Percentiles rank a stretch among this genome's conserved stretches.
phyloP scores from a whole-genome alignment of 352 stramenopile species.

The Phytophthora niederhauseri region DNA sequence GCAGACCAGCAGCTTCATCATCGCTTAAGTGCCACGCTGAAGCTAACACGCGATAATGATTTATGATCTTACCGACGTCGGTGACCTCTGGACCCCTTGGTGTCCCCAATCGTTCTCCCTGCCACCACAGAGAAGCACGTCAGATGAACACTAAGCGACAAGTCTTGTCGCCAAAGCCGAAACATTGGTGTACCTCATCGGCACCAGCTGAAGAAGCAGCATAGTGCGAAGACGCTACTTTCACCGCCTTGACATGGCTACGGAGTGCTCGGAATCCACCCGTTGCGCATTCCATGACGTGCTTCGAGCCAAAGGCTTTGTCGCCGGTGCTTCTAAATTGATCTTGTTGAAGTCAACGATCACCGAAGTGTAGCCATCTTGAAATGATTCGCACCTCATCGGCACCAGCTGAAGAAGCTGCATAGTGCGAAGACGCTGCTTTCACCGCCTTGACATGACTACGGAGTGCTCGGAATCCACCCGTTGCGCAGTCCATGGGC shows the following conservation, averaged over 20 bases:
- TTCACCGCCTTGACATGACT: slow-evolving; percentile 48
- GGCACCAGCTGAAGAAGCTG: background rate
- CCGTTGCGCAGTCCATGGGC: slow-evolving; percentile 36
- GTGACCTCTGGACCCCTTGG: slow-evolving; percentile 1
- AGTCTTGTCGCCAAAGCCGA: background rate
- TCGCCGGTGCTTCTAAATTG: background rate
- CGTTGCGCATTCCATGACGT: slow-evolving; percentile 39
- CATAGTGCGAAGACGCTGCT: background rate
- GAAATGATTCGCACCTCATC: slow-evolving; percentile 14
- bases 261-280: slow-evolving; percentile 48
- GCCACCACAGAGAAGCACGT: background rate
- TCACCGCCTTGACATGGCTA: slow-evolving; percentile 44
- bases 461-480: slow-evolving; percentile 47
- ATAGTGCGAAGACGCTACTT: slow-evolving; percentile 4
- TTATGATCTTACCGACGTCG: slow-evolving; percentile 12
- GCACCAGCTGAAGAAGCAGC: background rate
- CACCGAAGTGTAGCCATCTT: slow-evolving; percentile 15
- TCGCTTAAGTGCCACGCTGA: background rate
- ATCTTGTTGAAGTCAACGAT: slow-evolving; percentile 2
- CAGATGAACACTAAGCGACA: background rate
- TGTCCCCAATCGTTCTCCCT: slow-evolving; percentile 19
- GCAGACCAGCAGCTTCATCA: slow-evolving; percentile 6
- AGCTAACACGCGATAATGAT: no score
- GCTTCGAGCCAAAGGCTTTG: background rate
- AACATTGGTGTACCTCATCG: slow-evolving; percentile 6